phyloP scores from a whole-genome alignment of 495 filamentous ascomycete genomes.

The Xylaria curta region DNA sequence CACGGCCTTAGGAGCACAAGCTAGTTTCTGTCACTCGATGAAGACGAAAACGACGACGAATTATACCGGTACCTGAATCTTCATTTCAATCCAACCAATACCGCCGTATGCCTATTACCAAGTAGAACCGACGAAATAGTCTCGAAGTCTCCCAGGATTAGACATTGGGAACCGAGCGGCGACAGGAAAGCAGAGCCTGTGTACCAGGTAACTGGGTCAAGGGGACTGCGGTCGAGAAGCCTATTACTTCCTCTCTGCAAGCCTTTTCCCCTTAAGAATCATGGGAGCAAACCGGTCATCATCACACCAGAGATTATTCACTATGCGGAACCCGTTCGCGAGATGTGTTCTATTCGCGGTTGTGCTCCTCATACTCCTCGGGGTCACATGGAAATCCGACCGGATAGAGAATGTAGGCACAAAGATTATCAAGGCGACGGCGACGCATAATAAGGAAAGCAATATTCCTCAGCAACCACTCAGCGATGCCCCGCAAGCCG shows the following conservation, averaged over 20 bases:
- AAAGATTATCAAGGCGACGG: constrained; percentile 45
- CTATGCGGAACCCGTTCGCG: constrained; percentile 52
- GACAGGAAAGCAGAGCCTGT: constrained; percentile 8
- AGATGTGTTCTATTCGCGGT: constrained; percentile 47
- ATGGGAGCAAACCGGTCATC: constrained; percentile 48
- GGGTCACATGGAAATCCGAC: constrained; percentile 46
- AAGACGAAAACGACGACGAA: constrained; percentile 20
- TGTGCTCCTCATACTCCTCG: constrained; percentile 43
- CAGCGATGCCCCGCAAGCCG: constrained; percentile 29
- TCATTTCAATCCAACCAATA: neutral
- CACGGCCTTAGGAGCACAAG: neutral
- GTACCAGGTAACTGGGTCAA: constrained; percentile 13
- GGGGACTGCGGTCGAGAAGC: constrained; percentile 27
- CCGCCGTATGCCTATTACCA: constrained; percentile 5
- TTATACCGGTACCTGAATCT: neutral
- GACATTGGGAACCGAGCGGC: constrained; percentile 3
- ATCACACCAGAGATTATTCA: constrained; percentile 49
- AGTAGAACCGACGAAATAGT: neutral
- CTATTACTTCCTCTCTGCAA: constrained; percentile 30
- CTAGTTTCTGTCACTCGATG: neutral
- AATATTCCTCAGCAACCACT: constrained; percentile 44
- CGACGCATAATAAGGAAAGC: constrained; percentile 42
- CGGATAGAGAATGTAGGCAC: constrained; percentile 46
- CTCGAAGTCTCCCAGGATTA: neutral
- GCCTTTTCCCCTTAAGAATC: constrained; percentile 28